phyloP scores from a whole-genome alignment of 2,329 filamentous ascomycete genomes.

The Botrytis fabae region DNA sequence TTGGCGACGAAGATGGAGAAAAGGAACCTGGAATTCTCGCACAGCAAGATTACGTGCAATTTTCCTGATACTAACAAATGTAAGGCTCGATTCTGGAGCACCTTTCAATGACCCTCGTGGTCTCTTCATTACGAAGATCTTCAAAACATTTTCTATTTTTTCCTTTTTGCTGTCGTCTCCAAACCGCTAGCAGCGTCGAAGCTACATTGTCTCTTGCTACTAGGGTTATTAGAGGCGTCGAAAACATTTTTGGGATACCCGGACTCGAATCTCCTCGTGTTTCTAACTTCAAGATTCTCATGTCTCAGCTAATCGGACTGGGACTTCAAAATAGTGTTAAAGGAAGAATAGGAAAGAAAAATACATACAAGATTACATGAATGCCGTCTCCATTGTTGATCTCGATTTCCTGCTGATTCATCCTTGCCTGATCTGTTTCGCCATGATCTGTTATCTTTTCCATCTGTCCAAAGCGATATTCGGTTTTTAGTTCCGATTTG shows the following conservation, averaged over 20 bases:
- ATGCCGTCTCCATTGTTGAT: neutral
- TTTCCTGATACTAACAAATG: slow-evolving; percentile 41
- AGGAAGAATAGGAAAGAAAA: slow-evolving; percentile 10
- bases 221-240: neutral
- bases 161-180: slow-evolving; percentile 2
- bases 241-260: slow-evolving; percentile 20
- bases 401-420: neutral
- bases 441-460: neutral
- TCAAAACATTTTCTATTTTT: neutral
- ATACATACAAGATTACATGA: slow-evolving; percentile 15
- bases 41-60: slow-evolving; percentile 60
- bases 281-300: slow-evolving; percentile 3
- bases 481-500: neutral
- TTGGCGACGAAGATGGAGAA: slow-evolving; percentile 55
- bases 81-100: slow-evolving; percentile 3
- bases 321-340: slow-evolving; percentile 2
- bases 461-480: neutral
- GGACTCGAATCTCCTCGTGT: slow-evolving; percentile 10
- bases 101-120: neutral
- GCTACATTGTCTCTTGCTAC: slow-evolving; percentile 2
- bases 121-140: slow-evolving; percentile 9
- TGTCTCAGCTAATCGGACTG: slow-evolving; percentile 1
- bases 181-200: neutral
- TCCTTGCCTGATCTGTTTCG: neutral
- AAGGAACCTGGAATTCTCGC: slow-evolving; percentile 55